These are phyloP conservation scores for Vigna trinervia DNA, from an alignment of 306 rosid species.

Conservation along the genomic window DNA sequence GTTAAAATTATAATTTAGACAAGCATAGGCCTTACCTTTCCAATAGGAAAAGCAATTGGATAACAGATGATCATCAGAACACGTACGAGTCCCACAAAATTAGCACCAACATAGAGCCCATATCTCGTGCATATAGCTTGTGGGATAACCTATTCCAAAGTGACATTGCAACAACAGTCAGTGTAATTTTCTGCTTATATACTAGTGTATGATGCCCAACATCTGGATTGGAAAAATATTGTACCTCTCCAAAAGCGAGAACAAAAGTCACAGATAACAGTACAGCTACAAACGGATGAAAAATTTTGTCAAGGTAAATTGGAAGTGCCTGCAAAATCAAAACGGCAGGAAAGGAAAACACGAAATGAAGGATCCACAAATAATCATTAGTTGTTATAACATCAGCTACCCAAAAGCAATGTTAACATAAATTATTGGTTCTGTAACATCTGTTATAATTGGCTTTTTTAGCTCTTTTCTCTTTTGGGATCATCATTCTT, in stretches of 20 bases:
- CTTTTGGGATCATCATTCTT: constrained; percentile 5
- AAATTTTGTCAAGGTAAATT: constrained; percentile 77
- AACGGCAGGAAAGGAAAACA: constrained; percentile 1
- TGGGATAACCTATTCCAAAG: constrained; percentile 73
- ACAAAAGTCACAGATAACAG: constrained; percentile 88
- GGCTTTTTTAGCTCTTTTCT: constrained; percentile 8
- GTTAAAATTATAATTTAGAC: constrained; percentile 16
- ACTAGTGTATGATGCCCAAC: constrained; percentile 9
- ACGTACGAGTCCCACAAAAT: constrained; percentile 81
- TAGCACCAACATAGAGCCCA: constrained; percentile 81
- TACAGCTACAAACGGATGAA: constrained; percentile 81
- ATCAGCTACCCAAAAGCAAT: constrained; percentile 18
- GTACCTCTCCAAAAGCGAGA: constrained; percentile 85
- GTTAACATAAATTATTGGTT: background rate
- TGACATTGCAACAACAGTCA: constrained; percentile 39
- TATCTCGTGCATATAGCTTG: constrained; percentile 91
- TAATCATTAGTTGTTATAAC: constrained; percentile 5
- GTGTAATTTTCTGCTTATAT: constrained; percentile 25
- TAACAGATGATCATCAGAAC: constrained; percentile 75
- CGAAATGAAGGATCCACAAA: constrained; percentile 22
- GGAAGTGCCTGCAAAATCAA: constrained; percentile 85
- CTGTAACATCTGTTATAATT: background rate
- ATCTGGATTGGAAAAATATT: constrained; percentile 16
- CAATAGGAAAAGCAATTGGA: constrained; percentile 87
- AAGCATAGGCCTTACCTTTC: constrained; percentile 61